Evolutionary conservation across 306 rosid genomes (phyloP).

Genomic region (Nissolia schottii): DNA sequence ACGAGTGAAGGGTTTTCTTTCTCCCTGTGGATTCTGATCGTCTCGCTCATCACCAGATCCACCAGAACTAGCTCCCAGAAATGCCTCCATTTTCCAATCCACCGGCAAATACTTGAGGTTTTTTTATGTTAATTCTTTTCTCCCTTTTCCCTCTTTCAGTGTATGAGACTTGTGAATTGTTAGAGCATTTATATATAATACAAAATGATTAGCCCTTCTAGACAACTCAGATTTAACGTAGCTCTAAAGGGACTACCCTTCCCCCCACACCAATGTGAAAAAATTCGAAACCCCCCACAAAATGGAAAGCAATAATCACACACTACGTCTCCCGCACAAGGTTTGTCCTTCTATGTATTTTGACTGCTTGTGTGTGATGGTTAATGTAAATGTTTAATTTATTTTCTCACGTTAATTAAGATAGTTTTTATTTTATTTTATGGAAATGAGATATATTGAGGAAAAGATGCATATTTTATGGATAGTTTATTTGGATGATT

Average conservation of each 20-base stretch:
- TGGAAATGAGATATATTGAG: not conserved
- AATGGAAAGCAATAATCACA: not conserved
- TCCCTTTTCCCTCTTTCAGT: not conserved
- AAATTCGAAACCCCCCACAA: not conserved
- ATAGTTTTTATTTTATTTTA: no score
- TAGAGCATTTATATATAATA: not conserved
- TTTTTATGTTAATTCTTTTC: not conserved
- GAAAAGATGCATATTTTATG: not conserved
- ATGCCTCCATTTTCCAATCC: slow-evolving; percentile 31
- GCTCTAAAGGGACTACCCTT: not conserved
- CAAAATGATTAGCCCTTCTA: not conserved
- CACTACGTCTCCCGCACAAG: not conserved
- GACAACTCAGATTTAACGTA: not conserved
- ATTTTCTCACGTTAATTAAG: not conserved
- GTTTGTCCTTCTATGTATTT: no score
- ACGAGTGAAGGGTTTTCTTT: slow-evolving; percentile 33
- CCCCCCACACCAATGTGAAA: not conserved
- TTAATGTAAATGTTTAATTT: not conserved
- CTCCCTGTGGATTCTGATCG: slow-evolving; percentile 12
- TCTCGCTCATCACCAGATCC: slow-evolving; percentile 43
- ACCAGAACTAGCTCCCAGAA: slow-evolving; percentile 14
- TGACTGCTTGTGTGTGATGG: not conserved
- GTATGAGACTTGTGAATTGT: not conserved
- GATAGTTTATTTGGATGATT: not conserved
- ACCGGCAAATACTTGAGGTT: not conserved